Conservation (phyloP, 192 early-diverging fungal species). For the Entrophospora sp. region DNA sequence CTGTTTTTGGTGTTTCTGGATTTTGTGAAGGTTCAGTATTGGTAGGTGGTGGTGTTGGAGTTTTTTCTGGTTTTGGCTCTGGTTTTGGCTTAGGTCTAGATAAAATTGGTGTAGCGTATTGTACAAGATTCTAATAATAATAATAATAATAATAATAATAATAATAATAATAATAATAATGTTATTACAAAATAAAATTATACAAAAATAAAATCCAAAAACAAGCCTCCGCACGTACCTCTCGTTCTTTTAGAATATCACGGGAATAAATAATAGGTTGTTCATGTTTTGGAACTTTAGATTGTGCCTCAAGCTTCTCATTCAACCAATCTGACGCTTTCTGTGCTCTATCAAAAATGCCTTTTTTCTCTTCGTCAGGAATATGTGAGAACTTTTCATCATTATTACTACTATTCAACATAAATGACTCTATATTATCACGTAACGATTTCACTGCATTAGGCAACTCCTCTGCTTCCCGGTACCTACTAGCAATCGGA, state of each 20-base stretch:
- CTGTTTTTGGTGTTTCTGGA: neutral
- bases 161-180: neutral
- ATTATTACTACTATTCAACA: conserved; percentile 58
- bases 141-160: neutral
- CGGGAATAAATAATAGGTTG: conserved; percentile 58
- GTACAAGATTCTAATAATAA: neutral
- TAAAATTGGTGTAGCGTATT: neutral
- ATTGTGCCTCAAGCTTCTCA: conserved; percentile 65
- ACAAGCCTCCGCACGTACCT: no score
- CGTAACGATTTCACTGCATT: conserved; percentile 74
- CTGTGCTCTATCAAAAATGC: conserved; percentile 65
- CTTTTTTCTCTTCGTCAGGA: conserved; percentile 72
- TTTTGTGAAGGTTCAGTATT: conserved; percentile 16
- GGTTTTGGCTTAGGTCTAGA: conserved; percentile 85
- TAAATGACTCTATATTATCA: conserved; percentile 65
- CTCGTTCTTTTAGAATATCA: conserved; percentile 70
- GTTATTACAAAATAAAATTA: neutral
- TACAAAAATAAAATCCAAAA: no score
- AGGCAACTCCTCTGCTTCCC: conserved; percentile 79
- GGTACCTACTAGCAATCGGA: conserved; percentile 71
- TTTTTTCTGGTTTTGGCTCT: conserved; percentile 43
- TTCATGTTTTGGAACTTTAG: conserved; percentile 65
- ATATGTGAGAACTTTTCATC: conserved; percentile 89
- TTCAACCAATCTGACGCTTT: conserved; percentile 84
- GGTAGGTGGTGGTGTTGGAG: conserved; percentile 27